A percentile compares a stretch with the other conserved stretches of the same genome.
Conservation (phyloP, 2,329 filamentous ascomycete genomes). For the Penicillium crustosum region DNA sequence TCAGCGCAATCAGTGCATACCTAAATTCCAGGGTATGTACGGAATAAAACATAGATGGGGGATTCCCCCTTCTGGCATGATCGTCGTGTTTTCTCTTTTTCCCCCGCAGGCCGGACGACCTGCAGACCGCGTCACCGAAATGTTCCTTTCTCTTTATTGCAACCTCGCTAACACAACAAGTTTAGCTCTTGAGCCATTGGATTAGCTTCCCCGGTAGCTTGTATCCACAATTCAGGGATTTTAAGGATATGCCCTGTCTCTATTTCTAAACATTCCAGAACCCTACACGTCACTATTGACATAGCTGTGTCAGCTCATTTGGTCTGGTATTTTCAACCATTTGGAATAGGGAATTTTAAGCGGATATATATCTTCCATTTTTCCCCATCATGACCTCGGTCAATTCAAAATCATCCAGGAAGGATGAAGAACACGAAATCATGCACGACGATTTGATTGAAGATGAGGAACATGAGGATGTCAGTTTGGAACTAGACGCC, state of each 20-base stretch:
- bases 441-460: constrained; percentile 33
- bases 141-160: constrained; percentile 18
- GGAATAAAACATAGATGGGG: constrained; percentile 12
- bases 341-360: background rate
- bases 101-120: constrained; percentile 10
- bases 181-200: background rate
- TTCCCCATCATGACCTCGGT: constrained; percentile 26
- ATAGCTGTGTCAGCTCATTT: constrained; percentile 12
- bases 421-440: constrained; percentile 29
- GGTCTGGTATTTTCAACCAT: background rate
- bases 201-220: constrained; percentile 1
- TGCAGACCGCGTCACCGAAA: constrained; percentile 27
- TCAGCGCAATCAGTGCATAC: constrained; percentile 9
- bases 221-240: constrained; percentile 13
- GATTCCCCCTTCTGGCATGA: constrained; percentile 25
- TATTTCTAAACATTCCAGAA: constrained; percentile 15
- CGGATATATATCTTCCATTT: background rate
- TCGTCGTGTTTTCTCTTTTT: constrained; percentile 20
- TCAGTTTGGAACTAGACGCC: constrained; percentile 31
- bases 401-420: constrained; percentile 24
- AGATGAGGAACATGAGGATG: constrained; percentile 38
- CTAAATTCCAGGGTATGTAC: constrained; percentile 20
- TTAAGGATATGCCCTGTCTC: constrained; percentile 14
- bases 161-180: constrained; percentile 19
- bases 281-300: constrained; percentile 17